Evolutionary conservation across 345 rosid genomes (phyloP), one percentile per base, ranked within the genome.

Genomic region (Eutrema japonicum): DNA sequence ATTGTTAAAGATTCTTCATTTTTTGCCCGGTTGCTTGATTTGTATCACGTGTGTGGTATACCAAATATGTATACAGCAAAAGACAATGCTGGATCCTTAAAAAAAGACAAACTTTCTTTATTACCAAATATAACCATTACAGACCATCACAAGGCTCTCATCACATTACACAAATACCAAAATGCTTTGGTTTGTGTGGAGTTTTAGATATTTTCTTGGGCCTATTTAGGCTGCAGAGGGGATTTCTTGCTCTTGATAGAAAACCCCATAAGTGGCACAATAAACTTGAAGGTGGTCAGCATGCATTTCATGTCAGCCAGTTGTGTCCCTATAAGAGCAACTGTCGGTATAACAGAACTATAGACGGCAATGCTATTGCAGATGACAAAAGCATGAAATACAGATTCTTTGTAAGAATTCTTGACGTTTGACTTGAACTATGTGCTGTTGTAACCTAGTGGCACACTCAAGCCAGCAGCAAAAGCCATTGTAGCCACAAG

Each of bases 271-370:
- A 68, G 72, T 10, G 72, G 72, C 53, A 68, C 72, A 5, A 54
- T 68, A 54, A 54, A 68, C 53, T 54, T 68, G 63, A 68, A 68
- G 5, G 72, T 54, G 18, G 72, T 54, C 38, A 66, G 29, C 59
- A 41, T 52, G 49, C 71, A 66, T 43, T 70, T 70, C 46, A 70
- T 33, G 66, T 70, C 74, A 32, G 66, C 74, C 48, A 70, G 2
- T 35, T 70, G 74, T 32, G 74, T 60, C 38, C 74, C 64, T 37
- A 70, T 70, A 38, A 71, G 75, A 42, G 75, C 59, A 38, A 71
- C 76, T 5, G 69, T 43, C 2, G 60, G 33, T 43, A 73, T 50
- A 54, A 73, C 70, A 13, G 64, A 62, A 56, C 36, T 22, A 55
- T 73, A 64, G 1, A 64, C 54, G 4, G 77, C 53, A 12, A 64